Conservation (phyloP, 768 basidiomycete genomes). For the Punctularia strigosozonata region DNA sequence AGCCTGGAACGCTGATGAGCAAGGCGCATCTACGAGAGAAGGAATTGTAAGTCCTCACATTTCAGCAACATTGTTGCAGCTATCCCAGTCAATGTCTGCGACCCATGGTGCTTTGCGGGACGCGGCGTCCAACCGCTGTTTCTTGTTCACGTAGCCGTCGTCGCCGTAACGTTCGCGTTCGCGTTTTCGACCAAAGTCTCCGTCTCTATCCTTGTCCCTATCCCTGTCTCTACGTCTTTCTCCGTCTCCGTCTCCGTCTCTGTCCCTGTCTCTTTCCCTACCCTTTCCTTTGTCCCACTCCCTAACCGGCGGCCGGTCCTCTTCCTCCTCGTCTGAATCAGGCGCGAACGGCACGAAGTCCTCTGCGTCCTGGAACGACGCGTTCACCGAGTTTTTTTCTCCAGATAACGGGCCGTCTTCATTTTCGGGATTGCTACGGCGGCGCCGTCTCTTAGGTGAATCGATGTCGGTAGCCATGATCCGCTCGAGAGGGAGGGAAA, state of each 20-base stretch:
- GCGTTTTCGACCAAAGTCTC: conserved; percentile 29
- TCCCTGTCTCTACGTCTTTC: not conserved
- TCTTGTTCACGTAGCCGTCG: conserved; percentile 42
- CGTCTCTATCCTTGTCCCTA: not conserved
- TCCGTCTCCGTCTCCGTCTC: conserved; percentile 3
- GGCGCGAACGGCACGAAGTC: conserved; percentile 20
- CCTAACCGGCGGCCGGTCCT: conserved; percentile 7
- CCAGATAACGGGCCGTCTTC: no score
- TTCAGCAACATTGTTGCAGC: conserved; percentile 70
- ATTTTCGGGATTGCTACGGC: no score
- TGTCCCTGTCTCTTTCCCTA: conserved; percentile 5
- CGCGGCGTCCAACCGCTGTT: conserved; percentile 37
- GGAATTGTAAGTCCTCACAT: conserved; percentile 37
- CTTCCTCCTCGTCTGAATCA: conserved; percentile 13
- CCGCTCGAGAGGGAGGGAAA: no score
- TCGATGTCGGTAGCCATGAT: no score
- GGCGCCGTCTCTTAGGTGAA: no score
- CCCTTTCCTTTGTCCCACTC: conserved; percentile 16
- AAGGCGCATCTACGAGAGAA: not conserved
- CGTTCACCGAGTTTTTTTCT: not conserved
- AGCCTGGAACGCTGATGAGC: conserved; percentile 39
- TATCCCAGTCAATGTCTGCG: conserved; percentile 54
- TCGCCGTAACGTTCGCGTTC: conserved; percentile 35
- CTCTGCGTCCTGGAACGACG: conserved; percentile 8
- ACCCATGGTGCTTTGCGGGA: conserved; percentile 57